These are phyloP conservation scores for Pleurotus eryngii DNA, from an alignment of 768 basidiomycete genomes.

Conservation along the genomic window DNA sequence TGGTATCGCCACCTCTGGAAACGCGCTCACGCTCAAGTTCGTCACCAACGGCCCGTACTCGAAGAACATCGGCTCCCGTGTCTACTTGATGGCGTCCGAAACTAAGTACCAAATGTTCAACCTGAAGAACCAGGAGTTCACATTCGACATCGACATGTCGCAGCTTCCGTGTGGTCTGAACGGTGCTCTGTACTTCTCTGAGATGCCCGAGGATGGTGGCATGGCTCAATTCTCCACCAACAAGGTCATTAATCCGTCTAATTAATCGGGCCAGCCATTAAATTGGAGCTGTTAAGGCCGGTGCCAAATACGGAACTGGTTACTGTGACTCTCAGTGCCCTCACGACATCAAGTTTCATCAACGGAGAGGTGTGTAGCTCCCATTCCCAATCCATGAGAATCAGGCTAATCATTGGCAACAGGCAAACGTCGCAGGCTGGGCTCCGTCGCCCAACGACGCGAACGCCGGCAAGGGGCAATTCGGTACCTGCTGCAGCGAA, in stretches of 20 bases:
- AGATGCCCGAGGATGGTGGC: slow-evolving; percentile 62
- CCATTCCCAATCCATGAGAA: neutral
- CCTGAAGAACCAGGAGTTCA: slow-evolving; percentile 53
- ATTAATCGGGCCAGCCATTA: too few relatives aligned
- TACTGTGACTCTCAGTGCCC: slow-evolving; percentile 69
- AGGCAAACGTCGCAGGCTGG: slow-evolving; percentile 38
- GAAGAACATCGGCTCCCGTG: slow-evolving; percentile 34
- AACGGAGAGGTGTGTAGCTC: slow-evolving; percentile 42
- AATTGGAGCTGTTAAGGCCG: slow-evolving; percentile 22
- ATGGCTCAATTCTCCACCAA: slow-evolving; percentile 42
- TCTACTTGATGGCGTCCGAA: slow-evolving; percentile 46
- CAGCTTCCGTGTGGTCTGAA: slow-evolving; percentile 58
- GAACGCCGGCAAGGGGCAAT: slow-evolving; percentile 35
- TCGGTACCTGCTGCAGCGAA: slow-evolving; percentile 38
- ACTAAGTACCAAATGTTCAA: slow-evolving; percentile 46
- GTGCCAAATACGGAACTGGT: slow-evolving; percentile 56
- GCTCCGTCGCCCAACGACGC: slow-evolving; percentile 21
- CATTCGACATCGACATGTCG: slow-evolving; percentile 58
- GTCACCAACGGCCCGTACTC: slow-evolving; percentile 29
- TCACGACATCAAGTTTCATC: slow-evolving; percentile 60
- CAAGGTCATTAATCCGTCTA: slow-evolving; percentile 24
- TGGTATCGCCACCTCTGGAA: slow-evolving; percentile 46
- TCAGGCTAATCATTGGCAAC: neutral
- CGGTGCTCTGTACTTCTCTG: slow-evolving; percentile 57
- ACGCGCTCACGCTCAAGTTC: slow-evolving; percentile 43